Base-by-base conservation (phyloP, 2,329 filamentous ascomycete genomes). In the Tolypocladium tundrense region DNA sequence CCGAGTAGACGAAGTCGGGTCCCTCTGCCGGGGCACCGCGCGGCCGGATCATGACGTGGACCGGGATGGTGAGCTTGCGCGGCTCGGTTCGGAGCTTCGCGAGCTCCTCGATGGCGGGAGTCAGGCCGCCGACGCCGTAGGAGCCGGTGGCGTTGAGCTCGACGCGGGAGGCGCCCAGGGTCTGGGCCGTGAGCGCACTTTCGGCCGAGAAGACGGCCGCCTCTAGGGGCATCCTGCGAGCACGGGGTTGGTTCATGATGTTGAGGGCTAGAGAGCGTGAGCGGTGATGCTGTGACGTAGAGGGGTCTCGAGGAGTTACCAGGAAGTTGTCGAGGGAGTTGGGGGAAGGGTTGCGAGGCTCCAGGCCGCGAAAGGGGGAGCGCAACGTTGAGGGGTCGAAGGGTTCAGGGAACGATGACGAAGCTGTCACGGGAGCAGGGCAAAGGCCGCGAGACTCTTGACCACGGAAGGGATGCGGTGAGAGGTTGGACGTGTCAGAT, bases 31-130 rank as follows among this genome's bases (percentile, higher is more conserved):
- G 63, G 21, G 63, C 59, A 56, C 61, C 55, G 60, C 73, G 76
- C 6, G 80, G 80, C 10, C 82, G 77, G 60, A 85, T 79, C 78
- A 83, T 83, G 65, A 84, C 64, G 45, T 80, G 78, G 42, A 83
- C 64, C 0, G 79, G 74, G 33, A 77, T 68, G 13, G 67, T 55
- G 33, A 70, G 59, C 57, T 35, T 45, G 16, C 54, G 54, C 14
- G 54, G 58, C 10, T 62, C 58, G 40, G 57, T 40, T 24, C 62
- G 61, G 33, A 77, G 65, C 2, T 58, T 57, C 2, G 60, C 50
- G 48, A 81, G 70, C 21, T 79, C 75, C 10, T 68, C 62, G 3
- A 75, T 33, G 0, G 72, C 63, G 2, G 82, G 82, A 1, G 82
- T 84, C 19, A 79, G 72, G 9, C 82, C 82, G 52, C 80, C 82